These are phyloP conservation scores for Fusarium sp. DNA, from an alignment of 2,329 filamentous ascomycete genomes.

Conservation along the genomic window DNA sequence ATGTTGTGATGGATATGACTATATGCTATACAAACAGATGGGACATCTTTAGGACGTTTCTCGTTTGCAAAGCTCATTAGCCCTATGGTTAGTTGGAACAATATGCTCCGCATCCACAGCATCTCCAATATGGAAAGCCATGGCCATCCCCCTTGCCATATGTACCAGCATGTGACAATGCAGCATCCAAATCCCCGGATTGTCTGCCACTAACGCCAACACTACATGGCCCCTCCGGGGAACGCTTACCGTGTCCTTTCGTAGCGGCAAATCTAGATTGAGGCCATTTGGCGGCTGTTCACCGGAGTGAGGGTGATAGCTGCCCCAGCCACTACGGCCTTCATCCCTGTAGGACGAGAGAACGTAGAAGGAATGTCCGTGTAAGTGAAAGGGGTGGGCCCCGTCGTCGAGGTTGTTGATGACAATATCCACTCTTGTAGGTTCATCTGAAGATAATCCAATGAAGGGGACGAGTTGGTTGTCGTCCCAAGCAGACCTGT, in stretches of 20 bases:
- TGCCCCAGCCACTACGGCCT: neutral
- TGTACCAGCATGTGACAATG: neutral
- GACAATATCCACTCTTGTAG: neutral
- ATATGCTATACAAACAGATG: neutral
- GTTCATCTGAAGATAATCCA: neutral
- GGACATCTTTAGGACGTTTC: neutral
- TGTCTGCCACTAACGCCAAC: neutral
- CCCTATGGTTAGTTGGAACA: neutral
- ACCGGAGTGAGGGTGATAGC: neutral
- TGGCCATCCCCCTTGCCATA: neutral
- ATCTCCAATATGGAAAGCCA: neutral
- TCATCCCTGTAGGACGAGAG: neutral
- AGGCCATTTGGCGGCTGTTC: neutral
- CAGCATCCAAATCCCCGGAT: neutral
- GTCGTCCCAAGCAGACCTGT: neutral
- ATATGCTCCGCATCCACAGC: neutral
- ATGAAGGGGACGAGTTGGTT: neutral
- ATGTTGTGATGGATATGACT: neutral
- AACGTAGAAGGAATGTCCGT: neutral
- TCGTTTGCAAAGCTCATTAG: neutral
- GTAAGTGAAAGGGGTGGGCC: neutral
- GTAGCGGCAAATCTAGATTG: neutral
- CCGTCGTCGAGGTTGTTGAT: constrained; percentile 2
- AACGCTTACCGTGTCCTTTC: neutral
- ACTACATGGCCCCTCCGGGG: neutral